Base-by-base conservation (phyloP, 163 green algal genomes). In the Scenedesmus sp. region DNA sequence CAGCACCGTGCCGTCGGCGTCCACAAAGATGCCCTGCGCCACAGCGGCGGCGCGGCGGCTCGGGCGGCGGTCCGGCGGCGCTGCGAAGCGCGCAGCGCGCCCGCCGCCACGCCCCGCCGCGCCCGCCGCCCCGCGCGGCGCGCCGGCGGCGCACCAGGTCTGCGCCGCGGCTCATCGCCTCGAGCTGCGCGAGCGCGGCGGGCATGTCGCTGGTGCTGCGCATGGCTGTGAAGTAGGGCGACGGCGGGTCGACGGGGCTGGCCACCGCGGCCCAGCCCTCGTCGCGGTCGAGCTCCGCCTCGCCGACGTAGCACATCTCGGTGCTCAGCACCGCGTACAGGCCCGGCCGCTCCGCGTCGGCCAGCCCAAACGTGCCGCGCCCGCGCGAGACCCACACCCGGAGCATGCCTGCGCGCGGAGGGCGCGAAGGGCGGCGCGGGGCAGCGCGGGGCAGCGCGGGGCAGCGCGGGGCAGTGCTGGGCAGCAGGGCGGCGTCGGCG, bases 381-480 rank as follows among this genome's bases (percentile, higher is more conserved):
- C 95, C 95, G 3, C 89, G 86, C 0, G 87, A 91, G 7, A 96
- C 51, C 92, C 93, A 98, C 66, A 92, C 94, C n/a, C 89, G 87
- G 10, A 97, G 54, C 42, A 83, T 80, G 54, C 89, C 92, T 96
- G 87, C 6, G 24, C 65, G 15, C 22, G 20, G 17, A 11, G 36
- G 18, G 29, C 24, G 18, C 36, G 4, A 36, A 10, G 10, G 39
- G 39, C 39, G 39, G 39, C 39, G 39, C 7, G n/a, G n/a, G n/a
- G n/a, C n/a, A n/a, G n/a, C n/a, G n/a, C n/a, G n/a, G n/a, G n/a
- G n/a, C n/a, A n/a, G n/a, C n/a, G 39, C 39, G 39, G 39, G 39
- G 39, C 39, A 10, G 39, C 39, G 39, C 39, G 7, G 39, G 39
- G 7, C 7, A 15, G 10, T 6, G 39, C 39, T 10, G 10, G 39